Percentiles rank a stretch among this genome's conserved stretches.
These are phyloP conservation scores for Arabidopsis suecica DNA, from an alignment of 345 rosid species.

Conservation along the genomic window DNA sequence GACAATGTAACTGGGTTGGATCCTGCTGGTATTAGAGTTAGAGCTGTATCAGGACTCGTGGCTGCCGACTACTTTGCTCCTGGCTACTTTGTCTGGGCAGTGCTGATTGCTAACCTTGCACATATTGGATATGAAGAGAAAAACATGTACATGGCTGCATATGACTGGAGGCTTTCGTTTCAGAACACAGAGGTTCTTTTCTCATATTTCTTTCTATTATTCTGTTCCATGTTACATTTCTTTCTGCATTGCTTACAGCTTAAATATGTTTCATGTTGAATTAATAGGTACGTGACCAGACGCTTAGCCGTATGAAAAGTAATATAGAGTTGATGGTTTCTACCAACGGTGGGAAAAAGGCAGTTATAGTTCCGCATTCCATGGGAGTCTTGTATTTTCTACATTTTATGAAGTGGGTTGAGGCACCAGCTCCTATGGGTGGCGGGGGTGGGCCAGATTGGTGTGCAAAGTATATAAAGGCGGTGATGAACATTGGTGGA, in stretches of 20 bases:
- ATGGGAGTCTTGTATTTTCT: slow-evolving; percentile 95
- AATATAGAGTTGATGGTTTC: slow-evolving; percentile 84
- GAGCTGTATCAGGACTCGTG: slow-evolving; percentile 91
- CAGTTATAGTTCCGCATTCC: slow-evolving; percentile 92
- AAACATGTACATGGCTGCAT: slow-evolving; percentile 96
- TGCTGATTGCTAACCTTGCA: slow-evolving; percentile 92
- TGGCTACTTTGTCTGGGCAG: slow-evolving; percentile 98
- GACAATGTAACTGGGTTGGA: slow-evolving; percentile 96
- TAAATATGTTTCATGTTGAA: slow-evolving; percentile 31
- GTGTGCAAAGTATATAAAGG: slow-evolving; percentile 94
- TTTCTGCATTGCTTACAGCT: slow-evolving; percentile 13
- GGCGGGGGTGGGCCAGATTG: slow-evolving; percentile 96
- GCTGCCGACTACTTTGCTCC: slow-evolving; percentile 98
- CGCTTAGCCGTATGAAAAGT: slow-evolving; percentile 85
- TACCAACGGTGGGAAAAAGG: slow-evolving; percentile 80
- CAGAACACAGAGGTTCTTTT: slow-evolving; percentile 88
- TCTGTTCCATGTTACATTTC: background rate
- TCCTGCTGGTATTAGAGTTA: slow-evolving; percentile 79
- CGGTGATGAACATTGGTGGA: slow-evolving; percentile 92
- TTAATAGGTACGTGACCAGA: slow-evolving; percentile 84
- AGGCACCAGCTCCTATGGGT: slow-evolving; percentile 97
- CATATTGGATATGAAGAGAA: slow-evolving; percentile 95
- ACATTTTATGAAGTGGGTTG: slow-evolving; percentile 99
- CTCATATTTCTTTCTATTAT: slow-evolving; percentile 1
- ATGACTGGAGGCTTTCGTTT: slow-evolving; percentile 95